Percentiles rank a stretch among this genome's conserved stretches.
These are phyloP conservation scores for Penicillium roqueforti DNA, from an alignment of 495 filamentous ascomycete species.

Conservation along the genomic window DNA sequence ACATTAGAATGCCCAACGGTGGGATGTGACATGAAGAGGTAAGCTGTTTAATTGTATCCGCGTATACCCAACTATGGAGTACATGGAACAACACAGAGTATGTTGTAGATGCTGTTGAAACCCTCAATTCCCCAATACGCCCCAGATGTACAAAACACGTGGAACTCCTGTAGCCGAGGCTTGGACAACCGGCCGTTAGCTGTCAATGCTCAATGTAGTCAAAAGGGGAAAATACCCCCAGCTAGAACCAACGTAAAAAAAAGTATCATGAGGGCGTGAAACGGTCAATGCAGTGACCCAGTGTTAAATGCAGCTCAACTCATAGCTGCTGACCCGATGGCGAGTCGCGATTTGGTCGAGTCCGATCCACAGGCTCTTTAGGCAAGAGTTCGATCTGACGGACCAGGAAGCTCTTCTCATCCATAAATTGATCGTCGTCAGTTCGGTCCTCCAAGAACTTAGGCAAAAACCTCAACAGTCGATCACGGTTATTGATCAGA, in stretches of 20 bases:
- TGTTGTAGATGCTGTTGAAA: neutral
- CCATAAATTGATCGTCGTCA: slow-evolving; percentile 97
- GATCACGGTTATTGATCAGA: slow-evolving; percentile 90
- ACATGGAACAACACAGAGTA: neutral
- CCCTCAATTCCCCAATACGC: neutral
- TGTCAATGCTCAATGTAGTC: slow-evolving; percentile 20
- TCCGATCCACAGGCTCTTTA: slow-evolving; percentile 55
- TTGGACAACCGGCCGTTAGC: slow-evolving; percentile 15
- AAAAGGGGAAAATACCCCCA: slow-evolving; percentile 7
- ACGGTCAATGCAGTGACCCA: slow-evolving; percentile 16
- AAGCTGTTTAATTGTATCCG: neutral
- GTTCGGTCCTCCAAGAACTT: slow-evolving; percentile 91
- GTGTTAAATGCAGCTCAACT: slow-evolving; percentile 18
- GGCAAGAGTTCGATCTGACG: slow-evolving; percentile 86
- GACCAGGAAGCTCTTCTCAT: slow-evolving; percentile 94
- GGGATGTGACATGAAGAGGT: neutral
- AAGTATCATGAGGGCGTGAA: slow-evolving; percentile 12
- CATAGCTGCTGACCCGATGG: slow-evolving; percentile 34
- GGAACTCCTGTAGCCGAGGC: slow-evolving; percentile 20
- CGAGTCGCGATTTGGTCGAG: slow-evolving; percentile 30
- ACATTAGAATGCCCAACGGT: slow-evolving; percentile 18
- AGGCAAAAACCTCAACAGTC: slow-evolving; percentile 79
- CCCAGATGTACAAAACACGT: slow-evolving; percentile 13
- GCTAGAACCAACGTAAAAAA: slow-evolving; percentile 7
- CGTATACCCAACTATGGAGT: neutral